phyloP scores from a whole-genome alignment of 108 stramenopile genomes.

The Skeletonema tropicum region DNA sequence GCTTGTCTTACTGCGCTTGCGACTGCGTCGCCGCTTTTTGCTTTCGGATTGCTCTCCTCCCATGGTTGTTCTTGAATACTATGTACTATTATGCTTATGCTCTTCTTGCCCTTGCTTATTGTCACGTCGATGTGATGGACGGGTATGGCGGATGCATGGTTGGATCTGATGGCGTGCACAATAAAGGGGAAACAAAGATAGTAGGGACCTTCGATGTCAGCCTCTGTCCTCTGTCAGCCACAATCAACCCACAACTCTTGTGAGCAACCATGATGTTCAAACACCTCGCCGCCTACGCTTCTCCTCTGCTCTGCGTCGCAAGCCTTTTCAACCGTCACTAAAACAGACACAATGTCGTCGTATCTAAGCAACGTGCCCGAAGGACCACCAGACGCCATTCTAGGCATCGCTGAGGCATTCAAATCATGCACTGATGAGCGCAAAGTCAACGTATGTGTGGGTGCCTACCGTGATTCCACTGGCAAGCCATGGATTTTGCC shows the following conservation, averaged over 20 bases:
- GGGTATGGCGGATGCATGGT: background rate
- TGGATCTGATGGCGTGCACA: background rate
- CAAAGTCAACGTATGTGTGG: slow-evolving; percentile 95
- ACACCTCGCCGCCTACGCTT: background rate
- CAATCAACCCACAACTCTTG: background rate
- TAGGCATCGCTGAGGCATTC: slow-evolving; percentile 96
- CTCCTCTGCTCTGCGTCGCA: slow-evolving; percentile 19
- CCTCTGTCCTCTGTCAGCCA: no score
- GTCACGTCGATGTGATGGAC: background rate
- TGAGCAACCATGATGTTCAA: background rate
- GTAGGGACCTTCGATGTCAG: no score
- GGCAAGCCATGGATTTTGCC: slow-evolving; percentile 96
- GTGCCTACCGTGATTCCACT: slow-evolving; percentile 91
- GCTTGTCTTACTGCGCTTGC: slow-evolving; percentile 16
- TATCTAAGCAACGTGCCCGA: slow-evolving; percentile 68
- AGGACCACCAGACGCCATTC: slow-evolving; percentile 96
- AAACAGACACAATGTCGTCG: slow-evolving; percentile 9
- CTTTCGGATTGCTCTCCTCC: slow-evolving; percentile 12
- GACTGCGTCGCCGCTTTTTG: slow-evolving; percentile 26
- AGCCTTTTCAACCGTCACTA: slow-evolving; percentile 13
- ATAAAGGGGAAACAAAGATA: background rate
- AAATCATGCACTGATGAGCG: slow-evolving; percentile 77
- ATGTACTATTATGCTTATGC: no score
- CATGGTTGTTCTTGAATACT: slow-evolving; percentile 3
- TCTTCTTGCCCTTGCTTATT: no score